Percentiles rank a stretch among this genome's conserved stretches.
phyloP scores from a whole-genome alignment of 345 rosid genomes.

The Corchorus capsularis region DNA sequence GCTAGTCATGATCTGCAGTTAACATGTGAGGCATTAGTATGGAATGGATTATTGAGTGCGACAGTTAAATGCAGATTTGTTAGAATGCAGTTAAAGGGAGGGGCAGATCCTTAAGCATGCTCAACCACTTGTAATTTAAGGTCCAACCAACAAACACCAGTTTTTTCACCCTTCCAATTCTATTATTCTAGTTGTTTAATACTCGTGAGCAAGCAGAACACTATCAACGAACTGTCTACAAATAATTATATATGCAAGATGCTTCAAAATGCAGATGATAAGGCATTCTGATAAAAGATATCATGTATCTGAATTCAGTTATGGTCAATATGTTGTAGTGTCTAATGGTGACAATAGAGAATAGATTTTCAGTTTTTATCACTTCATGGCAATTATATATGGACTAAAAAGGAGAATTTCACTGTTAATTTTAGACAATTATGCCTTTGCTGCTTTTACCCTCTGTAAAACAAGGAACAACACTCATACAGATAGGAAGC shows the following conservation, averaged over 20 bases:
- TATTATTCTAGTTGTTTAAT: not conserved
- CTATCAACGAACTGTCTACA: too few species aligned
- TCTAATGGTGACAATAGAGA: not conserved
- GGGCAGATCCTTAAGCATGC: not conserved
- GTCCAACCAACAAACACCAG: not conserved
- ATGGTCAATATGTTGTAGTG: not conserved
- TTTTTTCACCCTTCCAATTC: conserved; percentile 1
- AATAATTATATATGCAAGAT: not conserved
- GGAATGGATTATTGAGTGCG: not conserved
- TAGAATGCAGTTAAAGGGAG: not conserved
- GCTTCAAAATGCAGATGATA: not conserved
- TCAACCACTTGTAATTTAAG: not conserved
- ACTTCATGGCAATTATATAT: conserved; percentile 1
- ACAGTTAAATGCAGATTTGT: not conserved
- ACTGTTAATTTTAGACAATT: not conserved
- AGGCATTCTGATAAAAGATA: not conserved
- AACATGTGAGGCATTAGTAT: conserved; percentile 14
- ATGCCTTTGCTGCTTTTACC: not conserved
- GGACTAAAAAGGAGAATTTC: conserved; percentile 3
- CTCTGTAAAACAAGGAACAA: not conserved
- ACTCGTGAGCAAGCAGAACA: too few species aligned
- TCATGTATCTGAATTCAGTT: not conserved
- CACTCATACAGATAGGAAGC: conserved; percentile 1
- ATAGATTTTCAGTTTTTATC: not conserved
- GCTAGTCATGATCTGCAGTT: conserved; percentile 58